phyloP scores from a whole-genome alignment of 2,329 filamentous ascomycete genomes.

The Scytalidium sp. region DNA sequence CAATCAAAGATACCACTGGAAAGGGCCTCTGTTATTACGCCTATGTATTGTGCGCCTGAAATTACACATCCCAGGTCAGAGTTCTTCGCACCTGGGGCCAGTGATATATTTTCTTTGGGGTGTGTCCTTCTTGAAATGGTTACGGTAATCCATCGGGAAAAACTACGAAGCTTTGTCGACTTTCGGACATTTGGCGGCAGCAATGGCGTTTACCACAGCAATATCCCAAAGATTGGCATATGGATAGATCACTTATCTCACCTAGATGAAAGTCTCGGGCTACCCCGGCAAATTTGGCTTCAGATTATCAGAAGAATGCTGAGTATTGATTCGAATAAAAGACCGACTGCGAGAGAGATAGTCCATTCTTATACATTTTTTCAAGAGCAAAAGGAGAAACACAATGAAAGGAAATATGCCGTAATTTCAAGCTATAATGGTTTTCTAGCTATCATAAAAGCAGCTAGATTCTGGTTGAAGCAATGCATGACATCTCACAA shows the following conservation, averaged over 20 bases:
- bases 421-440: not conserved
- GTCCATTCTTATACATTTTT: not conserved
- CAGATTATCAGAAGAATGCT: not conserved
- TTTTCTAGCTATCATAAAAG: not conserved
- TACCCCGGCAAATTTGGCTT: not conserved
- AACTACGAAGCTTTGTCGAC: constrained; percentile 3
- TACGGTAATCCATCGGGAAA: constrained; percentile 9
- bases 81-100: constrained; percentile 5
- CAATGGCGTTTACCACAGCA: not conserved
- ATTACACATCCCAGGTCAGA: constrained; percentile 4
- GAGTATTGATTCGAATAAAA: not conserved
- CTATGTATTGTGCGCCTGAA: constrained; percentile 12
- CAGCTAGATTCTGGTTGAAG: not conserved
- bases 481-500: not conserved
- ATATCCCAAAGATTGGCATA: not conserved
- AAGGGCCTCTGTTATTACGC: constrained; percentile 1
- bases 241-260: not conserved
- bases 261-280: not conserved
- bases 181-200: not conserved
- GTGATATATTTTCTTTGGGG: constrained; percentile 18
- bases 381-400: not conserved
- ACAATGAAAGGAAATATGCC: not conserved
- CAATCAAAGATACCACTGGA: constrained; percentile 5
- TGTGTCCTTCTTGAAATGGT: constrained; percentile 18
- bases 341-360: not conserved